Base-by-base conservation (phyloP, 1,284 basidiomycete genomes). In the Ustilago sp. region DNA sequence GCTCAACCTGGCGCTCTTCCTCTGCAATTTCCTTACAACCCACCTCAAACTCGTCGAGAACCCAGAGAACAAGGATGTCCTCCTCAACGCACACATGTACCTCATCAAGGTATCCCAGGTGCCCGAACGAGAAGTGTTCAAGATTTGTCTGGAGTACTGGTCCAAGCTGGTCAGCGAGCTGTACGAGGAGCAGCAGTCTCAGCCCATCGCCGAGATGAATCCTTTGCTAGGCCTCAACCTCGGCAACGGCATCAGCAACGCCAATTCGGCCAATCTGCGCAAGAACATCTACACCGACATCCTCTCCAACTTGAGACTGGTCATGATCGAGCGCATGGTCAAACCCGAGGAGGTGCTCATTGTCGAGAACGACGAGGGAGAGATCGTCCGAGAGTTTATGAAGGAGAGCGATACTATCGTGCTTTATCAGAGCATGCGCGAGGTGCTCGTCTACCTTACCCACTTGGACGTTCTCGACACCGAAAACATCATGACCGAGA, bases 101-200 rank as follows among this genome's bases (percentile, higher is more conserved):
- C 94, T 99, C 90, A 94, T 99, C 87, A 99, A 99, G 87, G 92
- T 99, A 53, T 96, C 94, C 0, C 95, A 96, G 81, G 97, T 99
- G 34, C 96, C 98, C 82, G 97, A 99, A 86, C 91, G 96, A 61
- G 97, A 99, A 87, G 92, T 99, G 74, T 99, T 99, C 91, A 99
- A 99, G 88, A 98, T 99, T 83, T 98, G 95, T 83, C 88, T 99
- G 82, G 97, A 99, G 86, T 99, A 99, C 88, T 99, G 97, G 97
- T 88, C 93, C 63, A 98, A 97, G 87, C 92, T 99, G n/a, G 97
- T 99, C 9, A 80, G 76, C 8, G 95, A 98, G 86, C 89, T 99
- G n/a, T 99, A 99, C 86, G 95, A 98, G 79, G 97, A 99, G 88
- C 93, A 96, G 62, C 94, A 97, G 86, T 92, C 91, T 74, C 86